Percentiles rank a stretch among this genome's conserved stretches.
These are phyloP conservation scores for Ustilago hordei DNA, from an alignment of 1,284 basidiomycete species.

Conservation along the genomic window DNA sequence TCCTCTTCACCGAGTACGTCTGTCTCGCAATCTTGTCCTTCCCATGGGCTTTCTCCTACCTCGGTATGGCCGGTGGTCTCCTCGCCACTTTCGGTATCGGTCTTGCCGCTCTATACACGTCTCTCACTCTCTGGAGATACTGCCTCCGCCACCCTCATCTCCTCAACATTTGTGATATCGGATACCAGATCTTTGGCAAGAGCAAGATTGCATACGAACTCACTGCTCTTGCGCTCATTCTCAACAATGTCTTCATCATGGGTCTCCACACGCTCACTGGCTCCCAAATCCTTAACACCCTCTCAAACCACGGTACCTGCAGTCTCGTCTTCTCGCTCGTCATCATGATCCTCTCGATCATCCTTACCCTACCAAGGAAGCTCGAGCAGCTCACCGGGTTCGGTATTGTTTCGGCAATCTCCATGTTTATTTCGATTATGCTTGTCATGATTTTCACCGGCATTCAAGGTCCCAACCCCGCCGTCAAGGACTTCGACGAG, in stretches of 20 bases:
- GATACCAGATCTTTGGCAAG: slow-evolving; percentile 74
- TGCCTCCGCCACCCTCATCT: slow-evolving; percentile 74
- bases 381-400: slow-evolving; percentile 61
- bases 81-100: slow-evolving; percentile 60
- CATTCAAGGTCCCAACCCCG: slow-evolving; percentile 51
- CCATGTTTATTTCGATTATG: slow-evolving; percentile 63
- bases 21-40: slow-evolving; percentile 63
- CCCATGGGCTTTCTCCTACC: slow-evolving; percentile 56
- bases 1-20: slow-evolving; percentile 64
- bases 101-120: slow-evolving; percentile 60
- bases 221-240: slow-evolving; percentile 53
- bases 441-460: slow-evolving; percentile 57
- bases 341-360: slow-evolving; percentile 56
- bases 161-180: slow-evolving; percentile 78
- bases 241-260: slow-evolving; percentile 65
- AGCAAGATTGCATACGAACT: slow-evolving; percentile 73
- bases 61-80: slow-evolving; percentile 65
- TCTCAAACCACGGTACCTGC: slow-evolving; percentile 74
- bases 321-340: slow-evolving; percentile 74
- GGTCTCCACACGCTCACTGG: slow-evolving; percentile 66
- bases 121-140: slow-evolving; percentile 73
- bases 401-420: slow-evolving; percentile 60
- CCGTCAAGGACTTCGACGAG: slow-evolving; percentile 33
- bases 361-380: slow-evolving; percentile 60
- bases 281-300: slow-evolving; percentile 74